These are phyloP conservation scores for Acmispon strigosus DNA, from an alignment of 306 rosid species.

Conservation along the genomic window DNA sequence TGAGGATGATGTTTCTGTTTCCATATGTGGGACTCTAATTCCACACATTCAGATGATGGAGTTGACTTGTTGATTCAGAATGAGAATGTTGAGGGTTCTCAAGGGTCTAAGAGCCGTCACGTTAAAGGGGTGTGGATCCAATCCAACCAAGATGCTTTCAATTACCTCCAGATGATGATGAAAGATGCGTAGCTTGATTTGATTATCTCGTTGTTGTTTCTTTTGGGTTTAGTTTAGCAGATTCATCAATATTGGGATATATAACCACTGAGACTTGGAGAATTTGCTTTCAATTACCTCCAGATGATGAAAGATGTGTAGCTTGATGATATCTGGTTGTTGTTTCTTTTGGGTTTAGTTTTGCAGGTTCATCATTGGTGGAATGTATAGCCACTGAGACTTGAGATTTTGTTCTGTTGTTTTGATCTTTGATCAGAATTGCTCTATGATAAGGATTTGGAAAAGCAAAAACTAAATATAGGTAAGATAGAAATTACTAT, in stretches of 20 bases:
- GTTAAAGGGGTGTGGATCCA: background rate
- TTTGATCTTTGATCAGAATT: no score
- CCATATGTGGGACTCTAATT: constrained; percentile 8
- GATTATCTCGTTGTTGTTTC: background rate
- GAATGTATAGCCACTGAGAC: no score
- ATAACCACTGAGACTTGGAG: no score
- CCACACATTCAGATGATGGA: background rate
- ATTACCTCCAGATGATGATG: background rate
- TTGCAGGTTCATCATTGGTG: no score
- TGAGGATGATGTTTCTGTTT: background rate
- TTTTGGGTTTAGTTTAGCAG: background rate
- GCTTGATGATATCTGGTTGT: no score
- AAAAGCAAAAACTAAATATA: no score
- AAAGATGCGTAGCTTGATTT: background rate
- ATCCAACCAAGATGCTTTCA: background rate
- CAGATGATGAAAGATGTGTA: background rate
- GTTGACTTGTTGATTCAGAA: background rate
- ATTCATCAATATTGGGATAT: background rate
- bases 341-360: no score
- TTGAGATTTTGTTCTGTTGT: no score
- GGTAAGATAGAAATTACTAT: no score
- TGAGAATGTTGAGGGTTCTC: background rate
- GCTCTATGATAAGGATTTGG: no score
- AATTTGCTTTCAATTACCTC: background rate
- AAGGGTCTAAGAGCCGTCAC: background rate